Evolutionary conservation across 148 eudicot genomes (phyloP).

Genomic region (Rhododendron molle): DNA sequence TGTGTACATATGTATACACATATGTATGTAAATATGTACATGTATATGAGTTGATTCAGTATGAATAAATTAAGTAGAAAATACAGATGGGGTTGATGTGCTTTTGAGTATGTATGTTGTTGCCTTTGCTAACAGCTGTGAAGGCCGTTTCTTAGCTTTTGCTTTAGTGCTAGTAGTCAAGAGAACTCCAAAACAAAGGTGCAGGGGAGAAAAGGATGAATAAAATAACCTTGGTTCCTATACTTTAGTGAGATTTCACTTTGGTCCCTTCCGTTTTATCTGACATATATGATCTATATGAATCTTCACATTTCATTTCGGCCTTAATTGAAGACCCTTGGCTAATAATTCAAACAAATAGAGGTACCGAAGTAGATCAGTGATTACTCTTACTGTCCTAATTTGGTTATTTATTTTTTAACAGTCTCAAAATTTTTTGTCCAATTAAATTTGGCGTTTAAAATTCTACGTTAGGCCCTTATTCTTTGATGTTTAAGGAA

Average conservation of each 20-base stretch:
- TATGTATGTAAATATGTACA: background rate
- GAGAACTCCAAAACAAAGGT: conserved; percentile 19
- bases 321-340: background rate
- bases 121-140: conserved; percentile 8
- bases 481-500: too few relatives aligned
- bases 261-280: background rate
- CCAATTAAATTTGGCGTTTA: too few relatives aligned
- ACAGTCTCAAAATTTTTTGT: too few relatives aligned
- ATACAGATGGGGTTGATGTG: conserved; percentile 6
- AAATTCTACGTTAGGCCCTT: too few relatives aligned
- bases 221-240: background rate
- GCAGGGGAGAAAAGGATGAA: background rate
- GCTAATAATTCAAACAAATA: background rate
- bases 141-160: conserved; percentile 22
- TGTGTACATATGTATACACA: background rate
- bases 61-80: conserved; percentile 1
- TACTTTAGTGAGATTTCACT: background rate
- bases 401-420: background rate
- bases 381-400: background rate
- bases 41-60: conserved; percentile 1
- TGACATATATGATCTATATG: background rate
- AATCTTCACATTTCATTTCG: background rate
- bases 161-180: conserved; percentile 28
- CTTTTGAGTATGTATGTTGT: conserved; percentile 5
- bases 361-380: background rate